A percentile compares a stretch with the other conserved stretches of the same genome.
Evolutionary conservation across 2,329 filamentous ascomycete genomes (phyloP).

Genomic region (Diplodia sapinea): DNA sequence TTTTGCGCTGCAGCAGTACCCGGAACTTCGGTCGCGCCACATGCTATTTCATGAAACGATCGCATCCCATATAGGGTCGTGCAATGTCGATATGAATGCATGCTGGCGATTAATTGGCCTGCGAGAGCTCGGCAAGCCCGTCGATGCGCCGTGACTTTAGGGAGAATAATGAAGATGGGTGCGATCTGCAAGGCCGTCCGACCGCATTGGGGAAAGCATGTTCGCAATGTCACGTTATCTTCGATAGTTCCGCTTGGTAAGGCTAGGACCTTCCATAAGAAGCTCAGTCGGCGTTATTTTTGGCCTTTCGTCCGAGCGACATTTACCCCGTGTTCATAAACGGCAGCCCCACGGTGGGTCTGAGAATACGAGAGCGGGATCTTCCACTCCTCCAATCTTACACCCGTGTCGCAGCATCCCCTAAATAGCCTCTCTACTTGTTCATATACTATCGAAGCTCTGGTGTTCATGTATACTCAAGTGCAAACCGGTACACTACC

Average conservation of each 20-base stretch:
- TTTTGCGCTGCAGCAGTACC: background rate
- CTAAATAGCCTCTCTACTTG: background rate
- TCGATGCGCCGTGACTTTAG: background rate
- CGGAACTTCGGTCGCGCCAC: background rate
- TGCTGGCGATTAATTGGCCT: background rate
- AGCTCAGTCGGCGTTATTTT: background rate
- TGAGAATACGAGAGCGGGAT: background rate
- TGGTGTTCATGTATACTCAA: background rate
- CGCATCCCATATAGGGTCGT: background rate
- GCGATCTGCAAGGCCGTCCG: background rate
- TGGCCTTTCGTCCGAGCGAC: background rate
- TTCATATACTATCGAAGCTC: background rate
- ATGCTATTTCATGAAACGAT: background rate
- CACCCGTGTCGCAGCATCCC: background rate
- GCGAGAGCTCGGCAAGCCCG: background rate
- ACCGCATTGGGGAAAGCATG: background rate
- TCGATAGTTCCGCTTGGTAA: background rate
- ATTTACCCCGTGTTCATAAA: background rate
- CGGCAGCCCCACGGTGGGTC: background rate
- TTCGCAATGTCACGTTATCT: background rate
- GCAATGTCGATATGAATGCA: background rate
- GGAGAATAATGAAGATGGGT: background rate
- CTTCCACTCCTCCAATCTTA: background rate
- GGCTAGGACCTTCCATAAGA: background rate
- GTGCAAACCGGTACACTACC: background rate